Percentiles rank a stretch among this genome's conserved stretches.
These are phyloP conservation scores for Phytopythium delawarense DNA, from an alignment of 352 stramenopile genomes.

Conservation along the genomic window DNA sequence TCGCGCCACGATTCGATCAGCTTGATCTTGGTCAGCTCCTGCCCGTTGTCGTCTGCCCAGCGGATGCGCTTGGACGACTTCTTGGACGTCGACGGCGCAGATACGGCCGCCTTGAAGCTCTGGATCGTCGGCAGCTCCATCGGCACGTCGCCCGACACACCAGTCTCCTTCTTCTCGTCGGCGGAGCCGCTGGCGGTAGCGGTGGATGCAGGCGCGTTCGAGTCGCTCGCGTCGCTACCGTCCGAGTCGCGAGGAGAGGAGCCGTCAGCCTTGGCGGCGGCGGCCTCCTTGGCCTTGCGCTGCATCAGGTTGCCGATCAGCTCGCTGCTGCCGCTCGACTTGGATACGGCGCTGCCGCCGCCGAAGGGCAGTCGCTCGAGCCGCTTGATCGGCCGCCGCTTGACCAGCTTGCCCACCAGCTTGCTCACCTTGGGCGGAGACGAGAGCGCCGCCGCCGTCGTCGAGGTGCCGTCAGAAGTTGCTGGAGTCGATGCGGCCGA, in stretches of 20 bases:
- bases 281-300: constrained; percentile 49
- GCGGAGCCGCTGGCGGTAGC: constrained; percentile 3
- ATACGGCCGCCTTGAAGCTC: constrained; percentile 62
- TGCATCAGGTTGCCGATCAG: constrained; percentile 83
- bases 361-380: constrained; percentile 67
- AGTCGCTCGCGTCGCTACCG: constrained; percentile 6
- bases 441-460: constrained; percentile 10
- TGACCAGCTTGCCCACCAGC: constrained; percentile 33
- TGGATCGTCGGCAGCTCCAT: constrained; percentile 78
- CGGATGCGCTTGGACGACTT: constrained; percentile 62
- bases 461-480: constrained; percentile 5
- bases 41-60: constrained; percentile 75
- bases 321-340: constrained; percentile 48
- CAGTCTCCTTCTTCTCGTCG: constrained; percentile 15
- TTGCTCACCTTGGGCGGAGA: constrained; percentile 18
- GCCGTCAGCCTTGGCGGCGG: constrained; percentile 16
- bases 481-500: constrained; percentile 8
- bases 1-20: constrained; percentile 86
- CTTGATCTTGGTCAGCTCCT: constrained; percentile 77
- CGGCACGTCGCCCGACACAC: constrained; percentile 14
- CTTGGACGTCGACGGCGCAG: constrained; percentile 16
- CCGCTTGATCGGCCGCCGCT: constrained; percentile 73
- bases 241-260: constrained; percentile 13
- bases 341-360: constrained; percentile 49
- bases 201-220: constrained; percentile 19